Conservation (phyloP, 331 rosid genomes). For the Malus hybrid region DNA sequence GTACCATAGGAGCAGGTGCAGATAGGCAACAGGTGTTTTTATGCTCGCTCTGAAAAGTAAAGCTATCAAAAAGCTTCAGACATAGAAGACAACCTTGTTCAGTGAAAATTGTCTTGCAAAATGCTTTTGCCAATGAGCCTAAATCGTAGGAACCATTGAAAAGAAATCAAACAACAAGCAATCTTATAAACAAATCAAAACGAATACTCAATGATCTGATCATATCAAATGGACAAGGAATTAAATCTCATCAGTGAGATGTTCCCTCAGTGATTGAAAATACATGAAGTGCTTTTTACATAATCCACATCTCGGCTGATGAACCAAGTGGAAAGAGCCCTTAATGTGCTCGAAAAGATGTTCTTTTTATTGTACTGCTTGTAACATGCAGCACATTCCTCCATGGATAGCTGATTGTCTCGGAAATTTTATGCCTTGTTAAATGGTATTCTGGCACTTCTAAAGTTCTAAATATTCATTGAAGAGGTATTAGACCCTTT, state of each 20-base stretch:
- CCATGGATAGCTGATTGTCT: constrained; percentile 29
- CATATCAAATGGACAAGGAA: neutral
- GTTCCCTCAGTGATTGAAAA: constrained; percentile 78
- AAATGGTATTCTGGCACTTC: neutral
- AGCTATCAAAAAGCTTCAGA: constrained; percentile 38
- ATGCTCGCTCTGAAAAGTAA: constrained; percentile 42
- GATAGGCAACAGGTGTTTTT: constrained; percentile 30
- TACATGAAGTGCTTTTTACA: constrained; percentile 73
- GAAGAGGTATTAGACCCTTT: too few relatives aligned
- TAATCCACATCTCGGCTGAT: constrained; percentile 64
- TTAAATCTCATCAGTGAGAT: constrained; percentile 48
- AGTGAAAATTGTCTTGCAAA: constrained; percentile 43
- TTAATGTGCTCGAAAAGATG: constrained; percentile 73
- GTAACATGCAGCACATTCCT: constrained; percentile 66
- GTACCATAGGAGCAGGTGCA: constrained; percentile 45
- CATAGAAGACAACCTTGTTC: constrained; percentile 62
- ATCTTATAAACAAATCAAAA: neutral
- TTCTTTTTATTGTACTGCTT: constrained; percentile 64
- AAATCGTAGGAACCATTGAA: constrained; percentile 8
- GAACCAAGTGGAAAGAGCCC: constrained; percentile 51
- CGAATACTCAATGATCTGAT: neutral
- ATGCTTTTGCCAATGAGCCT: constrained; percentile 61
- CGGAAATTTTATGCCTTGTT: constrained; percentile 7
- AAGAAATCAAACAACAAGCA: neutral
- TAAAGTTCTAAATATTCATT: neutral